Base-by-base conservation (phyloP, 202 grass and related monocot species). In the Elaeis oleifera region DNA sequence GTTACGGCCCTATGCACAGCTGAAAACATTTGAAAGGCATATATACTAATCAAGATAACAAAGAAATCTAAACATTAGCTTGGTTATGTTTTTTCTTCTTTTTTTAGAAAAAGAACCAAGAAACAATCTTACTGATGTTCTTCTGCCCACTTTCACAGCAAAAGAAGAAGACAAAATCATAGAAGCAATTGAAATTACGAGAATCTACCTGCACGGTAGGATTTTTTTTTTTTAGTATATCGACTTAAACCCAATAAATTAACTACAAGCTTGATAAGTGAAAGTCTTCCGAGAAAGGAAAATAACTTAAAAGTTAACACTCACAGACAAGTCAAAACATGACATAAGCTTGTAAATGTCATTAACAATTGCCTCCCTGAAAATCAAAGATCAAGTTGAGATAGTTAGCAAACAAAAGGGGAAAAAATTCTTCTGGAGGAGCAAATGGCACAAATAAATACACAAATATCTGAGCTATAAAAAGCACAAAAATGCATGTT, bases 91-190 rank as follows among this genome's bases (percentile, higher is more conserved):
- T 44, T 44, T 44, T 13, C 36, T 44, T 44, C 11, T 14, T 44
- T 13, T 13, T 13, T 13, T 1, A 44, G 13, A 56, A 62, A 29
- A 55, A 48, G 59, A 21, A 17, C 36, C 8, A 71, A 81, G 29
- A 54, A 48, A 39, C 23, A 61, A 71, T 70, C 84, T 97, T 92
- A 97, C 94, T 67, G 21, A 97, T 89, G 69, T 70, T 97, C 79
- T 92, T 97, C 63, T 97, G 88, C 48, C 88, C 82, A 79, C 84
- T 84, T 86, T 89, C 82, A 74, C 88, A 88, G 76, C 82, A 86
- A 69, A 92, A 78, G 74, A 97, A 97, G 79, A 97, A 97, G 78
- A 86, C 85, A 80, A 97, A 97, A 67, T 89, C 80, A 49, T 97
- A 97, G 65, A 97, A 92, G 65, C 29, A 75, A 84, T 36, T 84